Conservation (phyloP, 352 stramenopile species). For the Phytopythium aichiense region DNA sequence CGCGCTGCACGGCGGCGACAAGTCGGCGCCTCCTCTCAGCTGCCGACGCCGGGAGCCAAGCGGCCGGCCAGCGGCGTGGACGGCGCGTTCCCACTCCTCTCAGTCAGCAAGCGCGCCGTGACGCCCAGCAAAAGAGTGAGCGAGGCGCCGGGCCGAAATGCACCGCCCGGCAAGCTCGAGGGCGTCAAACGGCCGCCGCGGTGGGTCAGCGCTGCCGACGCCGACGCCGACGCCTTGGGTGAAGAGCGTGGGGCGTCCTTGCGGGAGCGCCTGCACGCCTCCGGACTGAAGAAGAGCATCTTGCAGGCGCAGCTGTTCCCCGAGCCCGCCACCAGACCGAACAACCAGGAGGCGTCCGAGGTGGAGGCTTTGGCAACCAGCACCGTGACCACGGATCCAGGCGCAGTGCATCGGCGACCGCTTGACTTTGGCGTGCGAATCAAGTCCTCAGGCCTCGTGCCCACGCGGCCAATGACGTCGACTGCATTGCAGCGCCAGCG, state of each 20-base stretch:
- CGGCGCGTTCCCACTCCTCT: conserved; percentile 15
- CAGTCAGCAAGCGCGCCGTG: background rate
- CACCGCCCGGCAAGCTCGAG: background rate
- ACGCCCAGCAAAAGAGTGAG: background rate
- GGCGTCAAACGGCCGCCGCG: background rate
- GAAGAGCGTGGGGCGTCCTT: conserved; percentile 11
- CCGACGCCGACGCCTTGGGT: background rate
- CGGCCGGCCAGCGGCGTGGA: background rate
- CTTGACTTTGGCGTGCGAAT: conserved; percentile 1
- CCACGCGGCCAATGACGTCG: conserved; percentile 43
- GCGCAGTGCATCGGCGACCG: background rate
- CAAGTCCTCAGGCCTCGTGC: conserved; percentile 23
- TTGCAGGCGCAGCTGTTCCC: conserved; percentile 49
- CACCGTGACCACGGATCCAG: background rate
- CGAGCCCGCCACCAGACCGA: background rate
- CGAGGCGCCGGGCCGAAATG: background rate
- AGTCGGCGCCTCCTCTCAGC: background rate
- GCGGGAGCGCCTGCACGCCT: conserved; percentile 47
- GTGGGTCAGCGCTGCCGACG: background rate
- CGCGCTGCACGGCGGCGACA: conserved; percentile 27
- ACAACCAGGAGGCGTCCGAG: conserved; percentile 10
- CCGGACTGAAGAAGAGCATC: conserved; percentile 52
- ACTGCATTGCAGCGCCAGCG: conserved; percentile 13
- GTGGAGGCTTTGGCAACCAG: background rate
- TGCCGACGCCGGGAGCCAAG: background rate